Conservation (phyloP, 345 rosid species). For the Noccaea caerulescens region DNA sequence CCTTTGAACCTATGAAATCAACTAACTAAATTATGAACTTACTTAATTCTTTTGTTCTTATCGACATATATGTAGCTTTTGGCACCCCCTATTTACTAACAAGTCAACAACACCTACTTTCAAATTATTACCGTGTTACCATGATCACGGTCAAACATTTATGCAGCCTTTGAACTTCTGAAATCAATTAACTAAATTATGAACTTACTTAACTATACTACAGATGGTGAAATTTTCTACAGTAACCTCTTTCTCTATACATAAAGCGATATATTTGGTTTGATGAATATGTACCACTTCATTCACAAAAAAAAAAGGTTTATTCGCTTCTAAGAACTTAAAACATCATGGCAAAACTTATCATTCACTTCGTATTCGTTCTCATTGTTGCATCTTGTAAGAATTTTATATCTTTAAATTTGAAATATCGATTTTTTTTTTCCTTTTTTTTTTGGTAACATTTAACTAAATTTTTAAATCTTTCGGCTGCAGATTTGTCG, state of each 20-base stretch:
- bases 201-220: background rate
- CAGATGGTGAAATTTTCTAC: background rate
- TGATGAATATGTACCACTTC: no score
- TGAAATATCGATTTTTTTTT: background rate
- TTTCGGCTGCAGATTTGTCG: slow-evolving; percentile 5
- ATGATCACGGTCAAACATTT: background rate
- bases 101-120: no score
- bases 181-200: slow-evolving; percentile 2
- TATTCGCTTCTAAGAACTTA: background rate
- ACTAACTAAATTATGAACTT: slow-evolving; percentile 2
- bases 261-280: background rate
- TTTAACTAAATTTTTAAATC: background rate
- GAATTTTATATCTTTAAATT: slow-evolving; percentile 1
- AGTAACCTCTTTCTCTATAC: background rate
- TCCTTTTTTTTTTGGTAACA: background rate
- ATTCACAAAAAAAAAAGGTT: background rate
- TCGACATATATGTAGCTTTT: no score
- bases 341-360: slow-evolving; percentile 7
- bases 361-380: slow-evolving; percentile 4
- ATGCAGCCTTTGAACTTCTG: background rate
- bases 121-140: background rate
- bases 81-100: no score
- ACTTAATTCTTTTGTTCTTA: background rate
- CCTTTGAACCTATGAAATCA: background rate
- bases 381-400: slow-evolving; percentile 29